Evolutionary conservation across 1,139 yeast genomes (phyloP).

Genomic region (Saccharomyces pastorianus): DNA sequence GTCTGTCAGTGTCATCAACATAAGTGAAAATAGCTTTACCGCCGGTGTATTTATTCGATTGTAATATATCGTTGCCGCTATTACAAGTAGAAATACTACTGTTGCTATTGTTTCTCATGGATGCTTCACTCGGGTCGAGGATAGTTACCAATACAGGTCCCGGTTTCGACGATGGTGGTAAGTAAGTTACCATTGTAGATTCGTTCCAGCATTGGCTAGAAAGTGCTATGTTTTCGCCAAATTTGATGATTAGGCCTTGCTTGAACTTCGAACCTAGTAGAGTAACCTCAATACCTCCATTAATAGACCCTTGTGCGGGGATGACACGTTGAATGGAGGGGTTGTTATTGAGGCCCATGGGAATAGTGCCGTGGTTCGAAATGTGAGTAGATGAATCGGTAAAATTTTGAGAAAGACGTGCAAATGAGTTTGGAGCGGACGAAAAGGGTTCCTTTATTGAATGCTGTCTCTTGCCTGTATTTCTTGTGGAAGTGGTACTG

Average conservation of each 20-base stretch:
- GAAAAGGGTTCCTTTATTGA: not conserved
- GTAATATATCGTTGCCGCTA: too few species aligned
- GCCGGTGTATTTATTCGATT: too few species aligned
- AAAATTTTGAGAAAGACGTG: not conserved
- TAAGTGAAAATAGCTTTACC: too few species aligned
- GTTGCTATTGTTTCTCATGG: slow-evolving; percentile 3
- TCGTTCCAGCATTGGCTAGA: slow-evolving; percentile 97
- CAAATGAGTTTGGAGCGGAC: not conserved
- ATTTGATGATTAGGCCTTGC: slow-evolving; percentile 72
- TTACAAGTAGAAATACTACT: not conserved
- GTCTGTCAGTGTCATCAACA: too few species aligned
- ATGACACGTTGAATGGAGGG: slow-evolving; percentile 77
- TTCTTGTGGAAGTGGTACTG: not conserved
- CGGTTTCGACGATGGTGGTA: slow-evolving; percentile 82
- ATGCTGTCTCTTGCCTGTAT: not conserved
- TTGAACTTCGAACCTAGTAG: slow-evolving; percentile 78
- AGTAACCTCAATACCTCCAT: slow-evolving; percentile 95
- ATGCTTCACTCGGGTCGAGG: slow-evolving; percentile 36
- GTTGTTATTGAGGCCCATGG: slow-evolving; percentile 11
- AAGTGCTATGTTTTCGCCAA: slow-evolving; percentile 75
- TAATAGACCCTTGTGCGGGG: slow-evolving; percentile 88
- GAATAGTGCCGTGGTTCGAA: not conserved
- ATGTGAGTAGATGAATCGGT: not conserved
- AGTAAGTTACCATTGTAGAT: slow-evolving; percentile 81
- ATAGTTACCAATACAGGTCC: slow-evolving; percentile 90